Conservation (phyloP, 805 yeast species). For the Candida qinlingensis region DNA sequence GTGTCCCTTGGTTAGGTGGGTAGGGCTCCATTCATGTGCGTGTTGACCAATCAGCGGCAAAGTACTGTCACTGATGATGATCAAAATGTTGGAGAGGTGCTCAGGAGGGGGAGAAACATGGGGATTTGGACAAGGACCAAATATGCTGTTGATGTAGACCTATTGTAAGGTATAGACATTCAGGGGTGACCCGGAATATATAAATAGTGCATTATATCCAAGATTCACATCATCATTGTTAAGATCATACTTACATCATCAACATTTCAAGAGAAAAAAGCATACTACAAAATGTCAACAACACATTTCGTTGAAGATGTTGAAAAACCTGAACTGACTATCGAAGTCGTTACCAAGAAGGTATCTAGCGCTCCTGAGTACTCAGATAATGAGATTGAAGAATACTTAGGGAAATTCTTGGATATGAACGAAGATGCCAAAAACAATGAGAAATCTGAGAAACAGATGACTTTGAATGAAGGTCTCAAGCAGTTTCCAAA, state of each 20-base stretch:
- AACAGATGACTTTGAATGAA: conserved; percentile 5
- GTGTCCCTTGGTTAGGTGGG: too few relatives aligned
- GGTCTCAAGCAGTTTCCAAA: conserved; percentile 8
- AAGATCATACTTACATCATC: background rate
- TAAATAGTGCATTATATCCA: too few relatives aligned
- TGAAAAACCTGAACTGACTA: conserved; percentile 7
- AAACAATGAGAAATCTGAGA: conserved; percentile 4
- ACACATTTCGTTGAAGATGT: conserved; percentile 17
- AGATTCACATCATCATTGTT: background rate
- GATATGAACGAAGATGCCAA: conserved; percentile 17
- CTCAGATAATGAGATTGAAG: conserved; percentile 9
- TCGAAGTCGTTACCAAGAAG: conserved; percentile 10
- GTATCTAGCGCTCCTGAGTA: background rate
- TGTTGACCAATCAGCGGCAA: too few relatives aligned
- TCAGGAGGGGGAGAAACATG: too few relatives aligned
- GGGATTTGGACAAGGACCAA: too few relatives aligned
- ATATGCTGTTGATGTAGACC: too few relatives aligned
- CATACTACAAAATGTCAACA: background rate
- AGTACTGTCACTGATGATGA: too few relatives aligned
- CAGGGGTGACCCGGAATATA: too few relatives aligned
- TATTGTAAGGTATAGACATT: too few relatives aligned
- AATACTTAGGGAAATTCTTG: conserved; percentile 17
- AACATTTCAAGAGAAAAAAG: background rate
- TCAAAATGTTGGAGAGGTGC: too few relatives aligned
- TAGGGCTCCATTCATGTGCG: too few relatives aligned